phyloP scores from a whole-genome alignment of 2,329 filamentous ascomycete species.

The Chaetomiaceae sp. region DNA sequence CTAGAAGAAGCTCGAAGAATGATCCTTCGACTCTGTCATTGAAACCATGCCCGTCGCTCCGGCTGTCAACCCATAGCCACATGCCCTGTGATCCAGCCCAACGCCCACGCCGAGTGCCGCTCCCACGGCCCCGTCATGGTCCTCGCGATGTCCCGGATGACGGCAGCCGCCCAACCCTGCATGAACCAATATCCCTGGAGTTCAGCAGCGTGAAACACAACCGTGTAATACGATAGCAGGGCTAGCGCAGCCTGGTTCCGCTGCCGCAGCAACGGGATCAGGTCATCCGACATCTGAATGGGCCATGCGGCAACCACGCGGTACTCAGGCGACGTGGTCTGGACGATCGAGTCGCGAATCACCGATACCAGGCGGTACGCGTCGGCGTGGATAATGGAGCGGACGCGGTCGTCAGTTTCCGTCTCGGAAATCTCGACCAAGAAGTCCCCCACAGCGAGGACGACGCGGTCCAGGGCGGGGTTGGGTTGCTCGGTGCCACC shows the following conservation, averaged over 20 bases:
- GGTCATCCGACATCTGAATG: slow-evolving; percentile 18
- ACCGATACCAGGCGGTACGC: slow-evolving; percentile 1
- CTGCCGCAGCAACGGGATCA: slow-evolving; percentile 19
- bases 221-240: slow-evolving; percentile 24
- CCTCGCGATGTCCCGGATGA: slow-evolving; percentile 21
- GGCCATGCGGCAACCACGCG: slow-evolving; percentile 23
- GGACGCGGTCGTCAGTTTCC: slow-evolving; percentile 4
- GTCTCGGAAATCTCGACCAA: slow-evolving; percentile 2
- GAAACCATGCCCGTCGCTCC: too few species aligned
- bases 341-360: slow-evolving; percentile 12
- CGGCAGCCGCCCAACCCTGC: slow-evolving; percentile 19
- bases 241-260: slow-evolving; percentile 23
- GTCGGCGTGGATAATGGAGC: slow-evolving; percentile 16
- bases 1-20: too few species aligned
- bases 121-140: slow-evolving; percentile 18
- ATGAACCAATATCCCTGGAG: slow-evolving; percentile 23
- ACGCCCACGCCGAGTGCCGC: slow-evolving; percentile 22
- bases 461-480: slow-evolving; percentile 13
- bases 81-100: slow-evolving; percentile 20
- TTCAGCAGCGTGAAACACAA: slow-evolving; percentile 22
- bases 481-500: not conserved
- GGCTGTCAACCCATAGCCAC: slow-evolving; percentile 3
- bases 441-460: slow-evolving; percentile 14
- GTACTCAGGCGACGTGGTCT: slow-evolving; percentile 17
- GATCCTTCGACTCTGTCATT: too few species aligned